Evolutionary conservation across 2,329 filamentous ascomycete genomes (phyloP).

Genomic region (Fusarium miscanthi): DNA sequence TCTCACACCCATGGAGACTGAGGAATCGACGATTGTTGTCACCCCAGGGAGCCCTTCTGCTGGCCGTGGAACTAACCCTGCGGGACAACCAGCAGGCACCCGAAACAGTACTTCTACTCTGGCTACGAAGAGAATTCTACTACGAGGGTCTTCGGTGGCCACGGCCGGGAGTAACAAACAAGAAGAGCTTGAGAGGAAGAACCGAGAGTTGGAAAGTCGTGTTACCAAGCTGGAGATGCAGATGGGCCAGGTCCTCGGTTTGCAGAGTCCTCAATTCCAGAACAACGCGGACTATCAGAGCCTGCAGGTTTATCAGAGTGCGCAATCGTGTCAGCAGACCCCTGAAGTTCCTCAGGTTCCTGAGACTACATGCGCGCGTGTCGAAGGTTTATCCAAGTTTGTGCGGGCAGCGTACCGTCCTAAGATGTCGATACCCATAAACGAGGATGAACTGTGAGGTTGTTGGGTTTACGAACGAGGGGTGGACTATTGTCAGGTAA

Average conservation of each 20-base stretch:
- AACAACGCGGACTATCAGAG: neutral
- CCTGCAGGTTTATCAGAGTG: neutral
- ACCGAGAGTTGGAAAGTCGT: conserved; percentile 16
- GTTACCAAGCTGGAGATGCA: conserved; percentile 27
- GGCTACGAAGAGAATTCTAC: neutral
- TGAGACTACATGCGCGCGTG: neutral
- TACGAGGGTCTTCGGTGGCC: neutral
- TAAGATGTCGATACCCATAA: neutral
- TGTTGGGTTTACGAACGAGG: neutral
- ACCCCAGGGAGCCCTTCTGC: conserved; percentile 33
- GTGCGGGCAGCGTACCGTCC: conserved; percentile 5
- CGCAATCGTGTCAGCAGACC: neutral
- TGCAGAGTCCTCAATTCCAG: neutral
- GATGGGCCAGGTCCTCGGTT: neutral
- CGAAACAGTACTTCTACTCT: neutral
- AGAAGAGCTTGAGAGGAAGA: conserved; percentile 11
- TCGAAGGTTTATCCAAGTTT: conserved; percentile 1
- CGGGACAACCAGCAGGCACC: neutral
- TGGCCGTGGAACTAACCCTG: conserved; percentile 4
- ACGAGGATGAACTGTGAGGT: neutral
- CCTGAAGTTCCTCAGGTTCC: neutral
- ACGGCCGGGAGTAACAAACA: neutral
- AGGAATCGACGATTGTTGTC: neutral
- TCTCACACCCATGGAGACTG: conserved; percentile 14
- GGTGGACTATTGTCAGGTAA: neutral